Evolutionary conservation across 306 rosid genomes (phyloP).

Genomic region (Medicago ruthenica): DNA sequence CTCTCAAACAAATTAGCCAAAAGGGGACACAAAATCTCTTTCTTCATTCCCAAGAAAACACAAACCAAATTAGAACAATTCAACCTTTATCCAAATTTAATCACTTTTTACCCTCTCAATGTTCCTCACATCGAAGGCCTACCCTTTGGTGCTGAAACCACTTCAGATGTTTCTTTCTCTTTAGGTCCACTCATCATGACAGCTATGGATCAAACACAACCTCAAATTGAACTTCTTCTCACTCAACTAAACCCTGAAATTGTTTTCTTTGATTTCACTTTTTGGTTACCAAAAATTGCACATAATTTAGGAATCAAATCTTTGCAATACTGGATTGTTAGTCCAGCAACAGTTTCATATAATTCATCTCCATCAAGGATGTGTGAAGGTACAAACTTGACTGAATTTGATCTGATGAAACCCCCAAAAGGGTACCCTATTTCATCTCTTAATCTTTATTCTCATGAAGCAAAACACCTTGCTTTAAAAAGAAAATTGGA

Average conservation of each 20-base stretch:
- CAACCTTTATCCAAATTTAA: conserved; percentile 41
- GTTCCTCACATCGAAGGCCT: conserved; percentile 49
- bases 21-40: conserved; percentile 41
- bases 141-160: conserved; percentile 42
- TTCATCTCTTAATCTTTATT: conserved; percentile 34
- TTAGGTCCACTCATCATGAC: conserved; percentile 26
- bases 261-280: conserved; percentile 41
- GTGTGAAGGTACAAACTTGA: background rate
- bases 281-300: conserved; percentile 47
- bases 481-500: background rate
- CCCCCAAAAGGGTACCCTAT: conserved; percentile 46
- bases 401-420: conserved; percentile 38
- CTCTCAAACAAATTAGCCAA: conserved; percentile 48
- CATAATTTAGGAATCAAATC: conserved; percentile 30
- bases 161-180: conserved; percentile 42
- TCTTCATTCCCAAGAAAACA: conserved; percentile 6
- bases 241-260: conserved; percentile 31
- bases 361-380: conserved; percentile 19
- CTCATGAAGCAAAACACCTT: conserved; percentile 36
- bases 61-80: background rate
- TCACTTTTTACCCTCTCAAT: conserved; percentile 32
- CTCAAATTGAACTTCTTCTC: conserved; percentile 34
- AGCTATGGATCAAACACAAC: conserved; percentile 44
- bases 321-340: conserved; percentile 28
- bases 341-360: conserved; percentile 38